phyloP scores from a whole-genome alignment of 2,329 filamentous ascomycete species.

The Alternaria sp. region DNA sequence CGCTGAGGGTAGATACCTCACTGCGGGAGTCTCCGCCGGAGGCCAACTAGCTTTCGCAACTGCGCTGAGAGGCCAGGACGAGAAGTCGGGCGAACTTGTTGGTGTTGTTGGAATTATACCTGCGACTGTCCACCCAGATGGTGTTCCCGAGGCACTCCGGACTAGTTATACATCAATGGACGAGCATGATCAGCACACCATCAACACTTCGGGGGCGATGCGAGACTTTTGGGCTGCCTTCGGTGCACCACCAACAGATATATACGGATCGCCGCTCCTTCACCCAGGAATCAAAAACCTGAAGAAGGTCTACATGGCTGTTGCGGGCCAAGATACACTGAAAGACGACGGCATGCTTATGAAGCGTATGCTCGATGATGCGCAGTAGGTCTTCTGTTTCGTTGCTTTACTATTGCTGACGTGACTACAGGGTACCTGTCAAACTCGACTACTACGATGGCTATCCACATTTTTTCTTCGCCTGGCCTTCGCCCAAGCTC shows the following conservation, averaged over 20 bases:
- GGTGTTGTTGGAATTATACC: constrained; percentile 50
- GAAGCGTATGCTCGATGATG: constrained; percentile 34
- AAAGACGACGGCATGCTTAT: constrained; percentile 46
- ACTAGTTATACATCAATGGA: constrained; percentile 43
- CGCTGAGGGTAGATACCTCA: constrained; percentile 39
- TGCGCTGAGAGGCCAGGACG: constrained; percentile 48
- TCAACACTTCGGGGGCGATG: constrained; percentile 47
- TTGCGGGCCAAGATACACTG: constrained; percentile 42
- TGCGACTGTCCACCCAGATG: constrained; percentile 45
- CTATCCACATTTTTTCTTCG: constrained; percentile 48
- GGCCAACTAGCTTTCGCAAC: constrained; percentile 47
- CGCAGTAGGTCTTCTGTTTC: constrained; percentile 23
- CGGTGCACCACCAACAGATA: constrained; percentile 36
- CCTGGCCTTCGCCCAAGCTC: constrained; percentile 41
- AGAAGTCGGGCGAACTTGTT: constrained; percentile 43
- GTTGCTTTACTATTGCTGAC: constrained; percentile 9
- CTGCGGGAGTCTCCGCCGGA: constrained; percentile 49
- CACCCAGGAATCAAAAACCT: constrained; percentile 38
- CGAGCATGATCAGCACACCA: constrained; percentile 46
- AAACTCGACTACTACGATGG: constrained; percentile 43
- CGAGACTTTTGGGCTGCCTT: constrained; percentile 44
- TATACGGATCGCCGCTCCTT: constrained; percentile 41
- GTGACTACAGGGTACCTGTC: constrained; percentile 30
- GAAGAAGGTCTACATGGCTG: constrained; percentile 42
- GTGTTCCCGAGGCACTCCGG: constrained; percentile 45